phyloP scores from a whole-genome alignment of 1,284 basidiomycete species.

The Trichosporon sp. region DNA sequence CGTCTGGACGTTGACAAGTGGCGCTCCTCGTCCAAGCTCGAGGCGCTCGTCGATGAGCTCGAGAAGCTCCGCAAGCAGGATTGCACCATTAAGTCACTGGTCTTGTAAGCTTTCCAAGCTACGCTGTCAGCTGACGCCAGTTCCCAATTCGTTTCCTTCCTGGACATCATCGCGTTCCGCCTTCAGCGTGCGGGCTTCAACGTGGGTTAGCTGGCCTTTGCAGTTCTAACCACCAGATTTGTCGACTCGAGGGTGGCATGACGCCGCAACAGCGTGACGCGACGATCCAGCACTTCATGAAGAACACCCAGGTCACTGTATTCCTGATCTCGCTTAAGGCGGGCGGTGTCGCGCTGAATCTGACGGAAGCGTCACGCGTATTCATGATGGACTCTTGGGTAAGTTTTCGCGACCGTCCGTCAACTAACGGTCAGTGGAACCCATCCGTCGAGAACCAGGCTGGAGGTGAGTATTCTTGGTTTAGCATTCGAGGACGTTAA shows the following conservation, averaged over 20 bases:
- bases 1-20: conserved; percentile 82
- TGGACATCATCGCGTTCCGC: conserved; percentile 83
- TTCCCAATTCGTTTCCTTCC: conserved; percentile 46
- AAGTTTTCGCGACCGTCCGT: neutral
- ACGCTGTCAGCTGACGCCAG: conserved; percentile 12
- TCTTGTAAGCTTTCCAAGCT: conserved; percentile 58
- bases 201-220: conserved; percentile 52
- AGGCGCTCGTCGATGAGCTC: conserved; percentile 92
- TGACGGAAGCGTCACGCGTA: conserved; percentile 90
- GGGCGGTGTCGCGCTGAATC: conserved; percentile 83
- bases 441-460: conserved; percentile 63
- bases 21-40: conserved; percentile 95
- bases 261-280: conserved; percentile 90
- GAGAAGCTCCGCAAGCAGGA: conserved; percentile 77
- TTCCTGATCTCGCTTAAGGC: conserved; percentile 94
- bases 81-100: conserved; percentile 90
- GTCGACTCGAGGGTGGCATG: conserved; percentile 95
- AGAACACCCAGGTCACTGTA: conserved; percentile 88
- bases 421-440: conserved; percentile 61
- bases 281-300: conserved; percentile 93
- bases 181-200: conserved; percentile 86
- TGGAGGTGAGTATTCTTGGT: neutral
- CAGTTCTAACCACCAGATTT: conserved; percentile 60
- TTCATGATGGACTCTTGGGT: conserved; percentile 57
- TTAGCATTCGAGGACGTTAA: conserved; percentile 14